phyloP scores from a whole-genome alignment of 495 filamentous ascomycete genomes.

The Podospora australis region DNA sequence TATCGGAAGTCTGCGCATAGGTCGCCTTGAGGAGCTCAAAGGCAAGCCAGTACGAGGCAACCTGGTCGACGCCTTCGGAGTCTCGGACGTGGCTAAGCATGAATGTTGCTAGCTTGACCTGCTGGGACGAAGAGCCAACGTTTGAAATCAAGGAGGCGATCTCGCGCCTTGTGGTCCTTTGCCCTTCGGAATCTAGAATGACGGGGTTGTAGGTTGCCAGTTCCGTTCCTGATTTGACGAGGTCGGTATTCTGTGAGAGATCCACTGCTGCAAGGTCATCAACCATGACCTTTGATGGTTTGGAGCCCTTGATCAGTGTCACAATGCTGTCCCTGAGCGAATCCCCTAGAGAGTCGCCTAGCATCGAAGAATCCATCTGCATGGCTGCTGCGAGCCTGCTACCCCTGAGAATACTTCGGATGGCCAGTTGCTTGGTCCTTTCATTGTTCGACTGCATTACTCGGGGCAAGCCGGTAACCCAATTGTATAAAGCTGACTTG shows the following conservation, averaged over 20 bases:
- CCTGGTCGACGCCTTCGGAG: conserved; percentile 45
- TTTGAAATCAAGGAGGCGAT: conserved; percentile 41
- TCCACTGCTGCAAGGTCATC: conserved; percentile 12
- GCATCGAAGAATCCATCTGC: conserved; percentile 59
- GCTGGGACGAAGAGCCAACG: conserved; percentile 37
- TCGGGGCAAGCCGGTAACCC: conserved; percentile 73
- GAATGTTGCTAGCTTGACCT: conserved; percentile 44
- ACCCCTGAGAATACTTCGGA: conserved; percentile 66
- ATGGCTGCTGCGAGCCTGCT: conserved; percentile 61
- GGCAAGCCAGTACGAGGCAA: conserved; percentile 78
- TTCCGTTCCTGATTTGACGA: conserved; percentile 20
- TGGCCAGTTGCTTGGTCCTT: conserved; percentile 58
- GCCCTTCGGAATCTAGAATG: conserved; percentile 57
- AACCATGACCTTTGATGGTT: conserved; percentile 21
- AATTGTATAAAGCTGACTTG: conserved; percentile 68
- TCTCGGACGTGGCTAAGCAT: conserved; percentile 55
- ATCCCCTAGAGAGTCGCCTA: conserved; percentile 62
- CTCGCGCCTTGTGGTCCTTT: conserved; percentile 53
- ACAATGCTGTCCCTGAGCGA: conserved; percentile 56
- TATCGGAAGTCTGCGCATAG: conserved; percentile 38
- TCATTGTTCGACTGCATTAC: conserved; percentile 85
- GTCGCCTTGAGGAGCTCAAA: conserved; percentile 60
- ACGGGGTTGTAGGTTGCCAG: conserved; percentile 52
- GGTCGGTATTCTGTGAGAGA: conserved; percentile 17
- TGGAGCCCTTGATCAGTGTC: conserved; percentile 34